phyloP scores from a whole-genome alignment of 768 basidiomycete species.

The Lentinula sp. region DNA sequence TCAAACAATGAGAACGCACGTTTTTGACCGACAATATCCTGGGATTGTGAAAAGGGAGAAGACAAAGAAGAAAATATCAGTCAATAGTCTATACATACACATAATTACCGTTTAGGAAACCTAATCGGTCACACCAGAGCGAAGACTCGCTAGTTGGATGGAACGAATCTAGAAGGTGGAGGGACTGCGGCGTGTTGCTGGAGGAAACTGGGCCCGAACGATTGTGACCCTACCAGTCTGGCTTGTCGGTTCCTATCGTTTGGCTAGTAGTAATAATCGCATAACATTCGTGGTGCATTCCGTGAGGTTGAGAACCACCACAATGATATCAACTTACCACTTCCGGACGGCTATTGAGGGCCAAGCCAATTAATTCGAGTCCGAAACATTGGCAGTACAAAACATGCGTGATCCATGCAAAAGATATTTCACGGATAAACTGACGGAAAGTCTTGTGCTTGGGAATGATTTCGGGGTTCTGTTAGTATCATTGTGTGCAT shows the following conservation, averaged over 20 bases:
- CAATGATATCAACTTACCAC: neutral
- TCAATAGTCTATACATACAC: neutral
- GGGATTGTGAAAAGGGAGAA: neutral
- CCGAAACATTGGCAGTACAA: neutral
- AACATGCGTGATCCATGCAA: neutral
- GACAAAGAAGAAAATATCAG: neutral
- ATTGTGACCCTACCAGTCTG: neutral
- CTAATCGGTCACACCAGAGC: neutral
- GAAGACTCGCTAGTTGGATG: no score
- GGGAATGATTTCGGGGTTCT: neutral
- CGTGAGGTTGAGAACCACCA: neutral
- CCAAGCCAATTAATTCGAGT: neutral
- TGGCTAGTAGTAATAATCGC: neutral
- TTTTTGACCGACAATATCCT: neutral
- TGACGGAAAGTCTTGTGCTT: neutral
- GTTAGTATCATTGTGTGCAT: neutral
- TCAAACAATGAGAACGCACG: neutral
- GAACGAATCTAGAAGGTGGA: neutral
- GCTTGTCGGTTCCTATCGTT: neutral
- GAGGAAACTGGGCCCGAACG: neutral
- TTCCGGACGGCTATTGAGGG: neutral
- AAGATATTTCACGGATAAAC: neutral
- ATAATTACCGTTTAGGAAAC: no score
- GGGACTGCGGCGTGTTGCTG: neutral
- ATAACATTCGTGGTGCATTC: neutral